Base-by-base conservation (phyloP, 805 yeast species). In the Ogataea trehaloabstinens region DNA sequence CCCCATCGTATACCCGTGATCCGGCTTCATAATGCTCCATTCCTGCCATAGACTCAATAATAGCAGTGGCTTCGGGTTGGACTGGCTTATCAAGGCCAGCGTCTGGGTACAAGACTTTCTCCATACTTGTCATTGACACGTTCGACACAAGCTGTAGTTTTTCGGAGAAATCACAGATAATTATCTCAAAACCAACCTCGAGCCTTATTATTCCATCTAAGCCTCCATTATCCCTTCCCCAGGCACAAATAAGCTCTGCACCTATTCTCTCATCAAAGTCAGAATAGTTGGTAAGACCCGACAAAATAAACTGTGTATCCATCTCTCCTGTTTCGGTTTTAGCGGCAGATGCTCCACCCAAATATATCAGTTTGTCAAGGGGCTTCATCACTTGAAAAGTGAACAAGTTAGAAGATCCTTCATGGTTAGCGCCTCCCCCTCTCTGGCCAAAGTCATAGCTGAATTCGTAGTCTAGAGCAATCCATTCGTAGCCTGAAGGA, bases 311-410 rank as follows among this genome's bases (percentile, higher is more conserved):
- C 48, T 76, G 81, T 1, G 77, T 68, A 51, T 80, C 86, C 84
- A 78, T 78, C 50, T 75, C 80, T 4, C 85, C 85, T 1, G 76
- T 67, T 1, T 38, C 28, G 0, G 70, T 60, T 53, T 79, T 80
- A 0, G 84, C 77, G n/a, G 84, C 86, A 20, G 83, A 77, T 0
- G 85, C 83, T 5, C 86, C 86, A 44, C 80, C 85, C n/a, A 80
- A 53, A 35, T 70, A 68, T 4, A 80, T 61, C 21, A 80, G 51
- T 45, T 66, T 72, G 44, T 66, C 67, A 36, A 80, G 54, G 3
- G 82, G 79, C 42, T 61, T 64, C 3, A 57, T 60, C 7, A 70
- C 73, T 42, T 65, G 59, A 46, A 77, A 76, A 0, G 83, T 75
- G 45, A 71, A 60, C 34, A 76, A 40, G 15, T 56, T 47, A 4